phyloP scores from a whole-genome alignment of 148 eudicot genomes.

The Suaeda aralocaspica region DNA sequence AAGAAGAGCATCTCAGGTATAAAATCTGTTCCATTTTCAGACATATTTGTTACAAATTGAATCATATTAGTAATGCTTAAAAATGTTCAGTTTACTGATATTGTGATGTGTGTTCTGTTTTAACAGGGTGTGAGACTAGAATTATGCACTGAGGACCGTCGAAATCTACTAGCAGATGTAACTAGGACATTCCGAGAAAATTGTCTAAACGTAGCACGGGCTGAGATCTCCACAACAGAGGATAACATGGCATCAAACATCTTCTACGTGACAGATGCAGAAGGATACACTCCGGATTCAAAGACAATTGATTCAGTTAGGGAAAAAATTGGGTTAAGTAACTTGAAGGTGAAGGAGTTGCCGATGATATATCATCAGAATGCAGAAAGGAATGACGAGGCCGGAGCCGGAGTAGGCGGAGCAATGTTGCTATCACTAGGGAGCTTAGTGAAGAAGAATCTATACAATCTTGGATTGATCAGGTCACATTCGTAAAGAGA shows the following conservation, averaged over 20 bases:
- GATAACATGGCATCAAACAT: slow-evolving; percentile 50
- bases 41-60: not conserved
- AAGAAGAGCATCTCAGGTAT: slow-evolving; percentile 84
- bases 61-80: not conserved
- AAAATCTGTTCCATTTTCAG: not conserved
- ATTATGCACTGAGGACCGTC: slow-evolving; percentile 52
- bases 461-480: slow-evolving; percentile 72
- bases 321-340: slow-evolving; percentile 47
- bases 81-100: slow-evolving; percentile 11
- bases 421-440: slow-evolving; percentile 75
- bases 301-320: slow-evolving; percentile 60
- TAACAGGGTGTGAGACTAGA: slow-evolving; percentile 84
- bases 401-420: slow-evolving; percentile 53
- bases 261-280: slow-evolving; percentile 69
- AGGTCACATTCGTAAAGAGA: slow-evolving; percentile 58
- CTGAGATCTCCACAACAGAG: slow-evolving; percentile 69
- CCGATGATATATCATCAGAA: slow-evolving; percentile 47
- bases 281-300: slow-evolving; percentile 55
- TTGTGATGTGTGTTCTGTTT: not conserved
- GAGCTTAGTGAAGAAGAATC: slow-evolving; percentile 75
- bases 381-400: slow-evolving; percentile 31
- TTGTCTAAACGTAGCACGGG: slow-evolving; percentile 77
- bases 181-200: slow-evolving; percentile 84
- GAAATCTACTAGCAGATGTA: slow-evolving; percentile 67
- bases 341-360: slow-evolving; percentile 73